Percentiles rank a stretch among this genome's conserved stretches.
phyloP scores from a whole-genome alignment of 169 alveolate genomes.

The Plasmodium cynomolgi region DNA sequence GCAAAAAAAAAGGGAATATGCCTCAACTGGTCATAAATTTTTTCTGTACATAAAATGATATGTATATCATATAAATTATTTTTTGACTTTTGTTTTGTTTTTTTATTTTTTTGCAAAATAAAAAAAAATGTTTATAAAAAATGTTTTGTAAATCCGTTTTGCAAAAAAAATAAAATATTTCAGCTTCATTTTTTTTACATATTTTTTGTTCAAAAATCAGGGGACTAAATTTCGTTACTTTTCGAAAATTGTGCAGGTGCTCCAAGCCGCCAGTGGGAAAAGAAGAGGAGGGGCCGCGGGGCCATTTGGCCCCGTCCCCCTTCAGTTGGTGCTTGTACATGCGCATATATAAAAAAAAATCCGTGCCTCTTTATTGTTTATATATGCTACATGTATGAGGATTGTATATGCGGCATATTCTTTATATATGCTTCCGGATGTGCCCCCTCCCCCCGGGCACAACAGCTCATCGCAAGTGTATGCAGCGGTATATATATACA shows the following conservation, averaged over 20 bases:
- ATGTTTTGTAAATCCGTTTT: background rate
- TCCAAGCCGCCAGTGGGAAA: background rate
- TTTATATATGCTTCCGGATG: background rate
- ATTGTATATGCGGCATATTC: background rate
- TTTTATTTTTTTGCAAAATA: background rate
- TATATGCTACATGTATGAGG: background rate
- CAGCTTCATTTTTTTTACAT: background rate
- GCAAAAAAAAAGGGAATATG: background rate
- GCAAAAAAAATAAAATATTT: constrained; percentile 28
- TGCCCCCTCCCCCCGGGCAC: background rate
- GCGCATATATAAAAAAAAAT: background rate
- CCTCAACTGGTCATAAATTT: background rate
- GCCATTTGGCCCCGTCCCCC: constrained; percentile 61
- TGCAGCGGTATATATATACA: background rate
- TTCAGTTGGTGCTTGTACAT: background rate
- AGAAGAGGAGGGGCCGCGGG: constrained; percentile 26
- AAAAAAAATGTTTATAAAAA: background rate
- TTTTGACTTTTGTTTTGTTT: background rate
- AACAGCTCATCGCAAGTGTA: background rate
- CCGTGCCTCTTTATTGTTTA: background rate
- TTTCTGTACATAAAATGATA: background rate
- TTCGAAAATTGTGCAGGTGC: background rate
- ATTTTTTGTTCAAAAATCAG: constrained; percentile 5
- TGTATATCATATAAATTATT: background rate
- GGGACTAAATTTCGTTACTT: constrained; percentile 74